phyloP scores from a whole-genome alignment of 768 basidiomycete species.

The Pulveroboletus frians region DNA sequence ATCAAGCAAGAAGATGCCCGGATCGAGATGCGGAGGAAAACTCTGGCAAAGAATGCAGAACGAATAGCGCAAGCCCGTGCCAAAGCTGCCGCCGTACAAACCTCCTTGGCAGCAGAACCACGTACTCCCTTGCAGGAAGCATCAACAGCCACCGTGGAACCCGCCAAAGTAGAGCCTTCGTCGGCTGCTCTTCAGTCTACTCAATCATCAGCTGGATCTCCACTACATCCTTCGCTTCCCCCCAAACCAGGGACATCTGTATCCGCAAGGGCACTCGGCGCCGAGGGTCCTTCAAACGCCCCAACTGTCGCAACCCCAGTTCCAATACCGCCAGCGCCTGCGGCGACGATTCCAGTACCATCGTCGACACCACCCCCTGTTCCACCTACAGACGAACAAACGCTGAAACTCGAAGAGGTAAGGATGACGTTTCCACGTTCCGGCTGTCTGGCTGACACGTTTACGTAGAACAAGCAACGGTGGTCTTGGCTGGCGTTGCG shows the following conservation, averaged over 20 bases:
- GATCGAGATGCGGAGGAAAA: slow-evolving; percentile 48
- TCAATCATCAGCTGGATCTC: slow-evolving; percentile 31
- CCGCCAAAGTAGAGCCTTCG: slow-evolving; percentile 18
- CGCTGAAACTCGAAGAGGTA: slow-evolving; percentile 62
- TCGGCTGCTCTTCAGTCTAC: not conserved
- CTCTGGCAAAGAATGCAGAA: slow-evolving; percentile 35
- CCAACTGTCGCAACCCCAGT: slow-evolving; percentile 5
- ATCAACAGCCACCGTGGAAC: slow-evolving; percentile 9
- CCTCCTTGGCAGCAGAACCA: slow-evolving; percentile 18
- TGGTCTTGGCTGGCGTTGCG: slow-evolving; percentile 81
- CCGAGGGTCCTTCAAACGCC: slow-evolving; percentile 29
- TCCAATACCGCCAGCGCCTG: slow-evolving; percentile 6
- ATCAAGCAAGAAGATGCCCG: slow-evolving; percentile 60
- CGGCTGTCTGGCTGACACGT: slow-evolving; percentile 10
- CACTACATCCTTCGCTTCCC: slow-evolving; percentile 66
- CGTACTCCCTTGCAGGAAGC: slow-evolving; percentile 16
- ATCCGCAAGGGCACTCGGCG: slow-evolving; percentile 28
- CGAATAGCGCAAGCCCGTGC: slow-evolving; percentile 38
- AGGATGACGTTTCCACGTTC: not conserved
- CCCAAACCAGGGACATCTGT: slow-evolving; percentile 55
- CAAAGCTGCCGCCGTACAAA: slow-evolving; percentile 34
- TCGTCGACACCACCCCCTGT: slow-evolving; percentile 23
- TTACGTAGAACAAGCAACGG: slow-evolving; percentile 62
- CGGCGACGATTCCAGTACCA: slow-evolving; percentile 15
- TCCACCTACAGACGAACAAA: slow-evolving; percentile 42